Percentiles rank a stretch among this genome's conserved stretches.
These are phyloP conservation scores for Phytophthora agathidicida DNA, from an alignment of 352 stramenopile species.

Conservation along the genomic window DNA sequence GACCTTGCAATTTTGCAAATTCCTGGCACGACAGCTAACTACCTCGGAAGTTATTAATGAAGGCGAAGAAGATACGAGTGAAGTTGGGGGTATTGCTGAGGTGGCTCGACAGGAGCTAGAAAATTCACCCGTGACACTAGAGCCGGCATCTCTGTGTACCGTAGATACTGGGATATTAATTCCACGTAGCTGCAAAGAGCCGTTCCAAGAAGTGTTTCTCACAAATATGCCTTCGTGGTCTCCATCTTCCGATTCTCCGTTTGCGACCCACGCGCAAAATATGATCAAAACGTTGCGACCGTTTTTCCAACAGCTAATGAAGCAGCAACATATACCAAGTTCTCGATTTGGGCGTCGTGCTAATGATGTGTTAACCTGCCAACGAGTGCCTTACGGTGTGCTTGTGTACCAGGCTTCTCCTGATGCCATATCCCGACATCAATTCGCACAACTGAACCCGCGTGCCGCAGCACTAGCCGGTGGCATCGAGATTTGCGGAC, in stretches of 20 bases:
- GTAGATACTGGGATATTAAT: conserved; percentile 39
- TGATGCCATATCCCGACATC: background rate
- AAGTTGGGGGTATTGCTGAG: background rate
- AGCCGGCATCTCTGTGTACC: background rate
- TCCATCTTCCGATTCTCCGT: conserved; percentile 9
- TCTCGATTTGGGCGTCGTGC: conserved; percentile 2
- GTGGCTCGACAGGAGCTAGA: background rate
- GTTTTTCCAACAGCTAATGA: conserved; percentile 27
- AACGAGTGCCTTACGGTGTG: conserved; percentile 24
- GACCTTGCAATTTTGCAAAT: conserved; percentile 10
- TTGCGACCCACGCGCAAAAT: conserved; percentile 19
- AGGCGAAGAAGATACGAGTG: background rate
- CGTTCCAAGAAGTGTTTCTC: conserved; percentile 46
- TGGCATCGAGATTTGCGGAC: conserved; percentile 3
- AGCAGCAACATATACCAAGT: conserved; percentile 1
- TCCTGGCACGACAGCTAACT: background rate
- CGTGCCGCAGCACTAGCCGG: conserved; percentile 16
- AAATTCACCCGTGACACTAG: background rate
- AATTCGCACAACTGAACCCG: conserved; percentile 20
- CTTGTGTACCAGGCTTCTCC: conserved; percentile 17
- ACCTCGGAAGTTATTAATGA: background rate
- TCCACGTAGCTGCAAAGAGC: conserved; percentile 23
- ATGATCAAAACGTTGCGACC: conserved; percentile 9
- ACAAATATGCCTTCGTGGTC: conserved; percentile 9
- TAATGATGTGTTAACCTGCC: conserved; percentile 15